Conservation (phyloP, 768 basidiomycete genomes). For the Tulasnella sp. region DNA sequence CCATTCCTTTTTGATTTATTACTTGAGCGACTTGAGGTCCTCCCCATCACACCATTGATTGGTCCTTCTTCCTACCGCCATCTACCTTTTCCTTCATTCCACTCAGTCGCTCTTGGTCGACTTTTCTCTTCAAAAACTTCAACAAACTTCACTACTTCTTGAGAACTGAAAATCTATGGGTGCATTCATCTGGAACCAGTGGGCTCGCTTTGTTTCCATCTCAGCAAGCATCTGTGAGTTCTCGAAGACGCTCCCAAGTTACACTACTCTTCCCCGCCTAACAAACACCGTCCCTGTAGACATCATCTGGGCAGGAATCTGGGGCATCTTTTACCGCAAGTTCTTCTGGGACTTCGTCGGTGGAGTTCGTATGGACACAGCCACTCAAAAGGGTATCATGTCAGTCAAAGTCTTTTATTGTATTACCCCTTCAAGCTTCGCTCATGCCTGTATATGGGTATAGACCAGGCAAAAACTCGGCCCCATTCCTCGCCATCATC, state of each 20-base stretch:
- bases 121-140: conserved; percentile 14
- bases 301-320: conserved; percentile 71
- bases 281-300: conserved; percentile 34
- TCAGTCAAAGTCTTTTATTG: conserved; percentile 15
- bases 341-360: conserved; percentile 96
- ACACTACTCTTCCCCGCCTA: neutral
- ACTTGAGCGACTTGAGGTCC: too few relatives aligned
- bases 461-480: conserved; percentile 50
- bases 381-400: conserved; percentile 20
- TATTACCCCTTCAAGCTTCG: neutral
- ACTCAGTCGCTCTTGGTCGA: conserved; percentile 8
- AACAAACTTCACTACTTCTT: conserved; percentile 16
- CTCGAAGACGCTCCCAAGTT: too few relatives aligned
- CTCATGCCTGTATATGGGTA: neutral
- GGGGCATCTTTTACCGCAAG: conserved; percentile 76
- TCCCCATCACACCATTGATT: conserved; percentile 3
- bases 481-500: conserved; percentile 60
- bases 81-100: conserved; percentile 10
- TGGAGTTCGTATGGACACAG: conserved; percentile 30
- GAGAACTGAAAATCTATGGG: conserved; percentile 44
- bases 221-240: conserved; percentile 64
- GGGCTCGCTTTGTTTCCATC: conserved; percentile 57
- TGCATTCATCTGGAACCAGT: conserved; percentile 71
- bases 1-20: too few relatives aligned
- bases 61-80: neutral